These are phyloP conservation scores for Neospermospora avenae DNA, from an alignment of 2,329 filamentous ascomycete species.

Conservation along the genomic window DNA sequence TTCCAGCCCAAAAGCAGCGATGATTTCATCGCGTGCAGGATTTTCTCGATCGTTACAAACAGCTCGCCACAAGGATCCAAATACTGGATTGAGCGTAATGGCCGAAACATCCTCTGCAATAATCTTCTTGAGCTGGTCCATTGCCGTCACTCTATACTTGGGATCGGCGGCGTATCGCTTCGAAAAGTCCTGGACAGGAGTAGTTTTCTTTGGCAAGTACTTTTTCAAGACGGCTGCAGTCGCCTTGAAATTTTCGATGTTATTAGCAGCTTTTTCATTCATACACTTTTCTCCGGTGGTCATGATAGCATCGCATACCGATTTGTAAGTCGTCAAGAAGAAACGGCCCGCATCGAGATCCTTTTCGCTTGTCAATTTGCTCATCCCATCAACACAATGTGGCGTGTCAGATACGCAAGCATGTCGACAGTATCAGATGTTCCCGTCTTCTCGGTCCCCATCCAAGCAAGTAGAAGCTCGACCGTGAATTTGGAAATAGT, in stretches of 20 bases:
- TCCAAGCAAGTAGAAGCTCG: slow-evolving; percentile 22
- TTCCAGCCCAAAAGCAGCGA: slow-evolving; percentile 15
- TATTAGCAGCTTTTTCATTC: not conserved
- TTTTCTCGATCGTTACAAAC: slow-evolving; percentile 22
- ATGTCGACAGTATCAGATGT: slow-evolving; percentile 1
- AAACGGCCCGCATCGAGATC: slow-evolving; percentile 8
- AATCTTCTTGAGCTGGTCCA: slow-evolving; percentile 17
- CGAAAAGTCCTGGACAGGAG: slow-evolving; percentile 19
- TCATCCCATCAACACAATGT: slow-evolving; percentile 9
- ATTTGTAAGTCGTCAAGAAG: slow-evolving; percentile 7
- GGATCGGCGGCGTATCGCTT: slow-evolving; percentile 18
- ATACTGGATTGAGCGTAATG: slow-evolving; percentile 23
- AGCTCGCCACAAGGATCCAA: slow-evolving; percentile 21
- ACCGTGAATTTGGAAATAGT: slow-evolving; percentile 21
- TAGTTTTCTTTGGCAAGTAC: slow-evolving; percentile 16
- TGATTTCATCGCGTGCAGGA: slow-evolving; percentile 14
- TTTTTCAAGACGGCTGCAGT: slow-evolving; percentile 13
- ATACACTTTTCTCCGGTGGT: not conserved
- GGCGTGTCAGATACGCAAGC: slow-evolving; percentile 12
- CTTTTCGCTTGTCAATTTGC: slow-evolving; percentile 8
- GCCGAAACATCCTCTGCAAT: slow-evolving; percentile 18
- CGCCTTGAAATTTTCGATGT: slow-evolving; percentile 7
- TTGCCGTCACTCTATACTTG: slow-evolving; percentile 15
- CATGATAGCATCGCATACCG: not conserved
- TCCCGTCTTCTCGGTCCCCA: slow-evolving; percentile 22